These are phyloP conservation scores for Rhizopogon vulgaris DNA, from an alignment of 768 basidiomycete species.

Conservation along the genomic window DNA sequence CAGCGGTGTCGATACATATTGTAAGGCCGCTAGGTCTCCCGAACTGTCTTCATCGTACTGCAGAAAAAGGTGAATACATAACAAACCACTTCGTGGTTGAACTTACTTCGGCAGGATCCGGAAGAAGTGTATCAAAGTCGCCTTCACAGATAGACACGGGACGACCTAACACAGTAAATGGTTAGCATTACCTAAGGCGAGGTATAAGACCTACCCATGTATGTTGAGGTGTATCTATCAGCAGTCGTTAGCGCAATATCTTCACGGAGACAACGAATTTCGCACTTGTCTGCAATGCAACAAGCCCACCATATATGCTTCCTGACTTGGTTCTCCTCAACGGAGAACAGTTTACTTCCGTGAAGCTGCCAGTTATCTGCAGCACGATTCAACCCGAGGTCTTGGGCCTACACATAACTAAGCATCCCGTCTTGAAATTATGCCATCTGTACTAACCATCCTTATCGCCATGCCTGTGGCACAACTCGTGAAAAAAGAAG, in stretches of 20 bases:
- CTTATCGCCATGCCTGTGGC: slow-evolving; percentile 61
- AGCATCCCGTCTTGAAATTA: background rate
- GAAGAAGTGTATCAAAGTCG: slow-evolving; percentile 65
- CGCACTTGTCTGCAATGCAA: slow-evolving; percentile 63
- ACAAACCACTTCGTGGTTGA: background rate
- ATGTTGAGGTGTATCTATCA: slow-evolving; percentile 61
- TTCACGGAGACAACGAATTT: slow-evolving; percentile 2
- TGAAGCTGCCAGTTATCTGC: slow-evolving; percentile 68
- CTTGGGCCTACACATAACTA: slow-evolving; percentile 50
- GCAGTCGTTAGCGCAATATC: slow-evolving; percentile 1
- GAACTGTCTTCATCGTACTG: slow-evolving; percentile 53
- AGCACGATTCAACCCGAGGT: slow-evolving; percentile 76
- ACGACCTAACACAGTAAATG: slow-evolving; percentile 38
- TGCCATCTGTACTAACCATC: slow-evolving; percentile 41
- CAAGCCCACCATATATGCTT: slow-evolving; percentile 81
- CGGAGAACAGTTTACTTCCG: slow-evolving; percentile 53
- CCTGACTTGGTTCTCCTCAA: slow-evolving; percentile 62
- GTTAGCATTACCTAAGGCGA: slow-evolving; percentile 3
- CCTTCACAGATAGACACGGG: slow-evolving; percentile 62
- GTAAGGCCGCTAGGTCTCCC: slow-evolving; percentile 31
- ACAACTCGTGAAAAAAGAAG: slow-evolving; percentile 2
- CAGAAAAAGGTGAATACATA: slow-evolving; percentile 6
- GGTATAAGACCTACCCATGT: slow-evolving; percentile 47
- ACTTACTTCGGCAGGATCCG: slow-evolving; percentile 47
- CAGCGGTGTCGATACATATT: slow-evolving; percentile 34